Base-by-base conservation (phyloP, 1,284 basidiomycete genomes). In the Ustilago tritici region DNA sequence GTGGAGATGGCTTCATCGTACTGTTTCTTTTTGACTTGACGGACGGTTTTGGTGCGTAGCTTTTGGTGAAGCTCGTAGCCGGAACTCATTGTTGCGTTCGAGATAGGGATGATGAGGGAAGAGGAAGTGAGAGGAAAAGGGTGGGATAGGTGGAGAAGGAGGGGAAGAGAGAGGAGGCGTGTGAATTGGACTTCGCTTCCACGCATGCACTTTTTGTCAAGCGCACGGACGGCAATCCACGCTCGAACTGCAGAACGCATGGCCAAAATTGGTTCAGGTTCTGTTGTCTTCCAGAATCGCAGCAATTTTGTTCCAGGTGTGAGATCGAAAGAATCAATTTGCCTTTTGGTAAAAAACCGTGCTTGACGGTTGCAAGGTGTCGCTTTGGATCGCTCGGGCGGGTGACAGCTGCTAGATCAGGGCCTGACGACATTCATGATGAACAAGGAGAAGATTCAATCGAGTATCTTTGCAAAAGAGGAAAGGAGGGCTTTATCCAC, bases 31-130 rank as follows among this genome's bases (percentile, higher is more conserved):
- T 81, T 81, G 66, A 85, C 61, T 59, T 79, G 80, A 2, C 85
- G 81, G 0, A 86, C 84, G 11, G 80, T 74, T 70, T 84, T 86
- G 36, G 85, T 85, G 19, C 85, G 79, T 28, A 86, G 80, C 70
- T 82, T 82, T 70, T 85, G 84, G 61, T 85, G 84, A 31, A 84
- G 79, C 50, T 86, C 85, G 76, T 86, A 86, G 40, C 82, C 82
- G 52, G 78, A 52, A 38, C 62, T 66, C 74, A 76, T 76, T 10
- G 12, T 61, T n/a, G 23, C 54, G n/a, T 34, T 23, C 34, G 32
- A 35, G 34, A 19, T 41, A 17, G 46, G 41, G 47, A 49, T 46
- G 32, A 4, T 41, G 40, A 17, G 12, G 40, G n/a, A 46, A 34
- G 49, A 12, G 28, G 38, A 19, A 10, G 38, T 32, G 9, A 23